Evolutionary conservation across 768 basidiomycete species (phyloP).

Genomic region (Auricularia heimuer): DNA sequence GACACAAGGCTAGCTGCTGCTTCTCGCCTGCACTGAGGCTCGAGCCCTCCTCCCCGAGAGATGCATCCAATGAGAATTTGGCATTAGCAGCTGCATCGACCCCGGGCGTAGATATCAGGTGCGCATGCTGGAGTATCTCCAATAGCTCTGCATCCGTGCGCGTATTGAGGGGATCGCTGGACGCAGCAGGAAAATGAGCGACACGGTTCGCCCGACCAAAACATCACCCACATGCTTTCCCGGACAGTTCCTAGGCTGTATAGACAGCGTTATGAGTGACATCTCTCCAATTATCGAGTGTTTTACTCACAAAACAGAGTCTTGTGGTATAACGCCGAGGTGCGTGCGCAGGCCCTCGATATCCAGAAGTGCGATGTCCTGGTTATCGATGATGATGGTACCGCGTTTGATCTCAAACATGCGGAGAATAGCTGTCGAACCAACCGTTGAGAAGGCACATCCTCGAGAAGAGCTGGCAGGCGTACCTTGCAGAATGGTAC

Average conservation of each 20-base stretch:
- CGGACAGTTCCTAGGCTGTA: not conserved
- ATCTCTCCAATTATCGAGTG: no score
- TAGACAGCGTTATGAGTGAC: not conserved
- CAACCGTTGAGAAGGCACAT: not conserved
- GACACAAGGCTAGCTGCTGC: slow-evolving; percentile 51
- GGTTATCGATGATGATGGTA: slow-evolving; percentile 20
- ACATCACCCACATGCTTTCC: not conserved
- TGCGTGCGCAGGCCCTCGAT: slow-evolving; percentile 22
- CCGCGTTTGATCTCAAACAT: not conserved
- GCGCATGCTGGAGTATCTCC: slow-evolving; percentile 49
- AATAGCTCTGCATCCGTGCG: slow-evolving; percentile 54
- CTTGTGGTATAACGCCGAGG: slow-evolving; percentile 27
- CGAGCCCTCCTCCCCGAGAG: slow-evolving; percentile 48
- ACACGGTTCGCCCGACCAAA: not conserved
- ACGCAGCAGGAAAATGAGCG: not conserved
- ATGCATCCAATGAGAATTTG: slow-evolving; percentile 59
- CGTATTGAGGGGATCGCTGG: slow-evolving; percentile 43
- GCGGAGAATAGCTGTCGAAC: not conserved
- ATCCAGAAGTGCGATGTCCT: slow-evolving; percentile 20
- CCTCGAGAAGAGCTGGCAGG: not conserved
- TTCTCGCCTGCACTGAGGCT: slow-evolving; percentile 61
- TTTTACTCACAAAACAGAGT: slow-evolving; percentile 8
- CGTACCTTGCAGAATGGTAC: not conserved
- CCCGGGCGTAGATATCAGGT: slow-evolving; percentile 46
- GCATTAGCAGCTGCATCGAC: slow-evolving; percentile 38